Evolutionary conservation across 208 protist species (phyloP), one percentile per base, ranked within the genome.

Genomic region (Acanthamoeba divionensis): DNA sequence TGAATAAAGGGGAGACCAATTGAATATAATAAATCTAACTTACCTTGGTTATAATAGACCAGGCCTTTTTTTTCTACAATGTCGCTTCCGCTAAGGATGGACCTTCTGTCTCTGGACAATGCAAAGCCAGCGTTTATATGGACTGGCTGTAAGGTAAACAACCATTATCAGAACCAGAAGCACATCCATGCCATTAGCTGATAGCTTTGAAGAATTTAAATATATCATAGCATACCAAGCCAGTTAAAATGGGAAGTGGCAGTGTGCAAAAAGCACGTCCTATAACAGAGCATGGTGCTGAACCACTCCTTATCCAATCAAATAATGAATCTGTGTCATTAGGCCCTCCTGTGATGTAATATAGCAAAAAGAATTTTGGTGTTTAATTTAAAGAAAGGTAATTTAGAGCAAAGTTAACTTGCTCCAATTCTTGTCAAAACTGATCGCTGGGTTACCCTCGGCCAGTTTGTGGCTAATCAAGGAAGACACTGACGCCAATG

Each of bases 51-150:
- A 29, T 82, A 82, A 12, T 82, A 44, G 45, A 82, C 71, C 18
- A 82, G 10, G n/a, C n/a, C 18, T 26, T 82, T 21, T 18, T 82
- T 82, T 44, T 82, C 71, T 21, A 82, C 29, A 7, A 82, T 50
- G 24, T 82, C 71, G 47, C 47, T 82, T 6, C 71, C 71, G 18
- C 71, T 82, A 50, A 82, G 54, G 71, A 82, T 82, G 2, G 71
- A 82, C 8, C 71, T 44, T 24, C 71, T 44, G 71, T 82, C 71
- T 44, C 71, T 44, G 13, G 71, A 82, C 13, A 82, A 18, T 0
- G 71, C 71, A 82, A 82, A 82, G 45, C 71, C 71, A 6, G 71
- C 71, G n/a, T 82, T 82, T 13, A 82, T 50, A 18, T 82, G 71
- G 15, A 82, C 71, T 6, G 71, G 71, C 71, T 82, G 24, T 3